Base-by-base conservation (phyloP, 768 basidiomycete species). In the Mycena metata region DNA sequence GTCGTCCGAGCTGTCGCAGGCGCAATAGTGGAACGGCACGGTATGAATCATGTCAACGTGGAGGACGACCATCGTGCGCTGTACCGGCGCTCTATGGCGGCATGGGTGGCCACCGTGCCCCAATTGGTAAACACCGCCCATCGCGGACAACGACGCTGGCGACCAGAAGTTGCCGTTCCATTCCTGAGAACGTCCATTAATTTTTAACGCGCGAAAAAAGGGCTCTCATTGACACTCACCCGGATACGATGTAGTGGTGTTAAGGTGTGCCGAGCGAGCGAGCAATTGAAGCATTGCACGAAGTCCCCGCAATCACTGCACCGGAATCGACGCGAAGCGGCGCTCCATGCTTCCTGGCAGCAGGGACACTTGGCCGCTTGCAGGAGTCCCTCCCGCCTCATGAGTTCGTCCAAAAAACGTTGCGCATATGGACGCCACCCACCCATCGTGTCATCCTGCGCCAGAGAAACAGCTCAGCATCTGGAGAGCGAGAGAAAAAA, bases 401-500 rank as follows among this genome's bases (percentile, higher is more conserved):
- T 3, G 1, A 61, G 24, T 13, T 67, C 47, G 16, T 67, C 52
- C 15, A 61, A 19, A 26, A 67, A 61, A 17, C 41, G 33, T 6
- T 61, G 39, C 15, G 24, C 21, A 2, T 36, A 41, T 1, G 26
- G 39, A n/a, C 67, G 56, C 61, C 61, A 69, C 0, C 16, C 19
- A 2, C 24, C 39, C 67, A 69, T 69, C 21, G 61, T 24, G 1
- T 59, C 56, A 17, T 64, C 67, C 62, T 64, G 16, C n/a, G n/a
- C n/a, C n/a, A n/a, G 30, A 30, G 6, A 30, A 6, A 30, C 6
- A 3, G 3, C 30, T 30, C 30, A 30, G 9, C 9, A 3, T 24
- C 10, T n/a, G 7, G 3, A 41, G 8, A 1, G 12, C 24, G 16
- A 8, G n/a, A 3, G n/a, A n/a, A n/a, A n/a, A n/a, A n/a, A n/a